Evolutionary conservation across 1,139 yeast genomes (phyloP), one percentile per base, ranked within the genome.

Genomic region (Candida tetrigidarum): DNA sequence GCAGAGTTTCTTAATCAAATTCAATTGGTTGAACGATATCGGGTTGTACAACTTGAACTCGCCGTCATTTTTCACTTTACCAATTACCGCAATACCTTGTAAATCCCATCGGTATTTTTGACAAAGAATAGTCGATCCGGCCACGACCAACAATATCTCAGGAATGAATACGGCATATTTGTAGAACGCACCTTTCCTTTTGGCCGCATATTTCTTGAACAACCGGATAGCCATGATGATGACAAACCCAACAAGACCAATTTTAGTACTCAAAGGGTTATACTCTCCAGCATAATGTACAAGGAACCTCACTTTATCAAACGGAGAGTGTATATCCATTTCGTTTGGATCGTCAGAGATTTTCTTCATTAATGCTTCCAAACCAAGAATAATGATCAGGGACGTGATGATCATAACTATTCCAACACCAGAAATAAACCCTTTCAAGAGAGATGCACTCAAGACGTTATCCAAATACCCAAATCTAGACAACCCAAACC

Each of bases 341-440:
- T 64, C 57, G 5, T 50, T 41, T 2, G 75, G 75, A 45, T 71
- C 72, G 28, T 61, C 59, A 3, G 65, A 53, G 10, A 71, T 64
- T 8, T 63, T 49, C 33, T 66, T 59, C 51, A 72, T 60, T 27
- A 71, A 52, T 4, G 70, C 71, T 44, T 64, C 69, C 32, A 93
- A 67, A 0, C 96, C 96, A 37, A 92, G 64, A 62, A 86, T 87
- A 5, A 85, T 80, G 14, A 91, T 81, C 18, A 80, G 58, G 2
- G 97, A 86, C 58, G 88, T 91, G 41, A 90, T 77, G 15, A 90
- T 74, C 93, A 93, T 92, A 8, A 92, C 92, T 14, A 89, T 60
- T 10, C 97, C 98, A n/a, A 93, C 96, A 0, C 96, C 96, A 38
- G 93, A 80, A 34, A 93, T 88, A 61, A 93, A 93, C 0, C 98